Conservation (phyloP, 78 protist genomes). For the Dictyostelium discoideum region dicty_2.7 NC_007090.3:4495501-4496000, state of each 20-base stretch:
- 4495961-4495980: neutral
- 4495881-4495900: neutral
- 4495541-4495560: neutral
- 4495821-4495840: neutral
- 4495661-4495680: neutral
- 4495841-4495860: neutral
- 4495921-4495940: neutral
- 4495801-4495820: neutral
- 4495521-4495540: neutral
- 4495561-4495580: too few relatives aligned
- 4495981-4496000: neutral
- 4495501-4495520: neutral
- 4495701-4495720: neutral
- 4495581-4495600: neutral
- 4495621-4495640: neutral
- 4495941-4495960: neutral
- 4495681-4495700: neutral
- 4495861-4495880: neutral
- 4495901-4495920: neutral
- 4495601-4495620: too few relatives aligned
- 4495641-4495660: neutral
- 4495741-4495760: neutral
- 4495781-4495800: neutral
- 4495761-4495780: neutral
- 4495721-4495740: neutral